Percentiles rank a stretch among this genome's conserved stretches.
Evolutionary conservation across 768 basidiomycete species (phyloP).

Genomic region (Goffeauzyma gilvescens): DNA sequence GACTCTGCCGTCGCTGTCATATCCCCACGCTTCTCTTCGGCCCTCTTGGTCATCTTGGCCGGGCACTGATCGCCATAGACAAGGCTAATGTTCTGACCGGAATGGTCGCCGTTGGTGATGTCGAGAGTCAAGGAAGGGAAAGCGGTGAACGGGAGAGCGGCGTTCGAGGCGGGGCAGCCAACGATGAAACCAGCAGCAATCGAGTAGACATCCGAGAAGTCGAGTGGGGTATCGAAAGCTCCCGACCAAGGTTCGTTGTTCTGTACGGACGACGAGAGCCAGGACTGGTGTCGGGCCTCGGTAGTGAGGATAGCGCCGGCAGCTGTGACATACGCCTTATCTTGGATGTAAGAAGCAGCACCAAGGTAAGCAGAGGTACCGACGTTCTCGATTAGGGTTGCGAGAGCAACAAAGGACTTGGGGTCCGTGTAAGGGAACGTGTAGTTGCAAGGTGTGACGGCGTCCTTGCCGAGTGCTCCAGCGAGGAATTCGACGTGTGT

Average conservation of each 20-base stretch:
- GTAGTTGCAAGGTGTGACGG: slow-evolving; percentile 44
- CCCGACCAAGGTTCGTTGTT: slow-evolving; percentile 42
- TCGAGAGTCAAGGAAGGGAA: slow-evolving; percentile 38
- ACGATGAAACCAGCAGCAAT: slow-evolving; percentile 38
- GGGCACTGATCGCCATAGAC: too few species aligned
- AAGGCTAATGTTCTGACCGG: slow-evolving; percentile 34
- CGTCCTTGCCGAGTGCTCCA: slow-evolving; percentile 35
- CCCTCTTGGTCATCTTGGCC: too few species aligned
- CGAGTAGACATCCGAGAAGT: slow-evolving; percentile 37
- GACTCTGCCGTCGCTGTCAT: too few species aligned
- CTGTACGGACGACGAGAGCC: slow-evolving; percentile 41
- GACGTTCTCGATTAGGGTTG: slow-evolving; percentile 42
- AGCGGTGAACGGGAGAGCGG: slow-evolving; percentile 38
- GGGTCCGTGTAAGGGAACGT: slow-evolving; percentile 40
- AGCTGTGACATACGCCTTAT: slow-evolving; percentile 35
- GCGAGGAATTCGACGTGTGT: slow-evolving; percentile 43
- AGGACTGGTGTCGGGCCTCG: slow-evolving; percentile 48
- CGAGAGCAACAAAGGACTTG: slow-evolving; percentile 38
- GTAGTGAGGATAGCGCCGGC: slow-evolving; percentile 45
- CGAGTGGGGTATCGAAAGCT: slow-evolving; percentile 40
- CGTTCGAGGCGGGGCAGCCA: slow-evolving; percentile 42
- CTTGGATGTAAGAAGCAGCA: slow-evolving; percentile 37
- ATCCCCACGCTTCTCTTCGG: too few species aligned
- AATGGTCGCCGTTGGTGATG: slow-evolving; percentile 2
- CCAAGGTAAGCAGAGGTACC: slow-evolving; percentile 45